These are phyloP conservation scores for Penicillium riverlandense DNA, from an alignment of 495 filamentous ascomycete genomes.

Conservation along the genomic window DNA sequence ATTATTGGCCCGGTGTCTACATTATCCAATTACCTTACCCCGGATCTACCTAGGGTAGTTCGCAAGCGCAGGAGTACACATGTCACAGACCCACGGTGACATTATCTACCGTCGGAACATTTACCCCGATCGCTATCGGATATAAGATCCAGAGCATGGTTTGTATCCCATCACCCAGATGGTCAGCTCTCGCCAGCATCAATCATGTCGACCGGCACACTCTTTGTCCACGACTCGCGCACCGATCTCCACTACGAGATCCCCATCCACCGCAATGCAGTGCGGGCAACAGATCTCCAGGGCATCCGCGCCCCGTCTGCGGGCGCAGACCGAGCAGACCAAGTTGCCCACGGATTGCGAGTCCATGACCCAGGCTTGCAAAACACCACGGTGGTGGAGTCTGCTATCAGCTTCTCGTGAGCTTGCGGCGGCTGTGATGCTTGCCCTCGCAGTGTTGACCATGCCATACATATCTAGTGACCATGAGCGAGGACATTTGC, in stretches of 20 bases:
- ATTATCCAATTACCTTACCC: too few species aligned
- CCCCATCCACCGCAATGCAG: conserved; percentile 42
- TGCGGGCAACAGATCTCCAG: conserved; percentile 42
- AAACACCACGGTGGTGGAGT: conserved; percentile 46
- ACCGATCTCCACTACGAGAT: conserved; percentile 42
- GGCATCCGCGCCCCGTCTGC: conserved; percentile 27
- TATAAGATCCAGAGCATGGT: too few species aligned
- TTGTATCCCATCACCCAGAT: too few species aligned
- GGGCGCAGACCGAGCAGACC: conserved; percentile 14
- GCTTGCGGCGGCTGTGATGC: conserved; percentile 3
- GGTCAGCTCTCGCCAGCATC: too few species aligned
- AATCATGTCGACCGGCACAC: conserved; percentile 26
- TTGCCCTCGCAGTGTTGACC: too few species aligned
- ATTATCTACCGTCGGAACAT: too few species aligned
- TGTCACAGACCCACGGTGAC: too few species aligned
- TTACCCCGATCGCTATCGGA: too few species aligned
- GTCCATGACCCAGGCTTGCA: conserved; percentile 48
- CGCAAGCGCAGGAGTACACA: too few species aligned
- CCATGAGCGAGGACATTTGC: conserved; percentile 18
- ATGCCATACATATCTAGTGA: conserved; percentile 10
- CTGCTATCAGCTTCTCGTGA: conserved; percentile 46
- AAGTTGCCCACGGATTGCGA: conserved; percentile 30
- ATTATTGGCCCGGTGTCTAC: too few species aligned
- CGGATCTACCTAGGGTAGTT: too few species aligned
- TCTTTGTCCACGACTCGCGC: conserved; percentile 42